Evolutionary conservation across 768 basidiomycete genomes (phyloP).

Genomic region (Symmetrospora coprosmae): DNA sequence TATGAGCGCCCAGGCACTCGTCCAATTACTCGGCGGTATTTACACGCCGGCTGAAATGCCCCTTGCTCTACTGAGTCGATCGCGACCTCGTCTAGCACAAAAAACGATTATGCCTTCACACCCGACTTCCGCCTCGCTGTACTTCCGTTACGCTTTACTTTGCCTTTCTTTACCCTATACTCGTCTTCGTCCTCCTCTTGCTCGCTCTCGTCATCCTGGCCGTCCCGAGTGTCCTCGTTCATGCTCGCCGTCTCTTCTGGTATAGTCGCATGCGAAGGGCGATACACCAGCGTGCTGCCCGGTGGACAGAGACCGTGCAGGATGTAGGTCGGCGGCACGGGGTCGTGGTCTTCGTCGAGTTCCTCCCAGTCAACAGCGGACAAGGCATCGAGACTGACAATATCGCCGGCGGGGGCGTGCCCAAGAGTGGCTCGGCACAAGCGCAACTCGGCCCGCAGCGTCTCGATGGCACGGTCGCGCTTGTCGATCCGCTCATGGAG

Average conservation of each 20-base stretch:
- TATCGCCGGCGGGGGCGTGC: background rate
- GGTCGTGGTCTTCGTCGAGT: conserved; percentile 7
- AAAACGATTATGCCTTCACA: no score
- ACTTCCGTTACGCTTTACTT: no score
- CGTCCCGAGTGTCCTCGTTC: background rate
- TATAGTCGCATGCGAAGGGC: conserved; percentile 7
- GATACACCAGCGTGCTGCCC: background rate
- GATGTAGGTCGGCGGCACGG: background rate
- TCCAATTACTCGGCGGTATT: no score
- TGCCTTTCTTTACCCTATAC: background rate
- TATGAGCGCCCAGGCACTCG: no score
- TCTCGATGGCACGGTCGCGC: conserved; percentile 24
- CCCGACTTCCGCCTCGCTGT: no score
- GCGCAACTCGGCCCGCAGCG: conserved; percentile 24
- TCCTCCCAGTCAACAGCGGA: conserved; percentile 16
- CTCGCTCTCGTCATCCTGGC: background rate
- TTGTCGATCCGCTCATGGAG: conserved; percentile 28
- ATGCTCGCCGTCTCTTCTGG: conserved; percentile 10
- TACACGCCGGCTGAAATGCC: no score
- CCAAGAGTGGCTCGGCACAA: conserved; percentile 7
- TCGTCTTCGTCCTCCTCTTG: conserved; percentile 11
- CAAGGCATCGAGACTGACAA: background rate
- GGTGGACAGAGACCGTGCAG: conserved; percentile 1
- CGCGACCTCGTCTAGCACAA: no score
- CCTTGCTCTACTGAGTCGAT: no score